These are phyloP conservation scores for Penicillium desertorum DNA, from an alignment of 495 filamentous ascomycete species.

Conservation along the genomic window DNA sequence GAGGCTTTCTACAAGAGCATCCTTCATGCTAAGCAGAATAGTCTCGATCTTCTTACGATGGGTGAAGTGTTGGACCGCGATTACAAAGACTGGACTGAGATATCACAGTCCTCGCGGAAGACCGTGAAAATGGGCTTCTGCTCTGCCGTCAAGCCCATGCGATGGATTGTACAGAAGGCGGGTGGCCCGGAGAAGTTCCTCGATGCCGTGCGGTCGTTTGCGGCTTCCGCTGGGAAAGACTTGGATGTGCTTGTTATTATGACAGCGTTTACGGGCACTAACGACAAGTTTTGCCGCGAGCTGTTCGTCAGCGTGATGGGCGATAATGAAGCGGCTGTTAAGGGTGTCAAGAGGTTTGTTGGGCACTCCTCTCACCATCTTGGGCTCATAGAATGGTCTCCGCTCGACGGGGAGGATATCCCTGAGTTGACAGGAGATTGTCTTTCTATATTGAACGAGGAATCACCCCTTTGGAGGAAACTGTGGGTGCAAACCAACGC, in stretches of 20 bases:
- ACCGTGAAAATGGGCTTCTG: conserved; percentile 68
- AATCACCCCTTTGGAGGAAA: conserved; percentile 27
- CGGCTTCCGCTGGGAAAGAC: conserved; percentile 42
- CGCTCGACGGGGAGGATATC: conserved; percentile 42
- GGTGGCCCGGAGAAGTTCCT: conserved; percentile 43
- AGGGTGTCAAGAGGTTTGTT: conserved; percentile 55
- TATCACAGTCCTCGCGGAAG: conserved; percentile 18
- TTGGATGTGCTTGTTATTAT: conserved; percentile 73
- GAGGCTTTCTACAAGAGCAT: conserved; percentile 62
- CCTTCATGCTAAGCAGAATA: conserved; percentile 65
- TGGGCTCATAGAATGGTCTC: conserved; percentile 56
- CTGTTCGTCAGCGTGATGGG: conserved; percentile 63
- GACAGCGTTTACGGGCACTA: conserved; percentile 60
- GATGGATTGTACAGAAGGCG: conserved; percentile 60
- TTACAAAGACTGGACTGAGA: conserved; percentile 85
- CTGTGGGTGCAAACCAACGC: conserved; percentile 70
- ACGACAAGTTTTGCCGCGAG: conserved; percentile 63
- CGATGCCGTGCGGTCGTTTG: conserved; percentile 53
- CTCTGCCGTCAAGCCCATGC: conserved; percentile 65
- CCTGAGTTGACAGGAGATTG: conserved; percentile 35
- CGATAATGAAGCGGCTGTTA: conserved; percentile 42
- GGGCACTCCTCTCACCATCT: conserved; percentile 47
- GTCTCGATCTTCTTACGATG: conserved; percentile 62
- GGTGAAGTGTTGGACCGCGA: conserved; percentile 82
- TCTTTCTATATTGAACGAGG: conserved; percentile 30